Evolutionary conservation across 225 moss, liverwort and hornwort genomes (phyloP), one percentile per base, ranked within the genome.

Genomic region (Straminergon stramineum): DNA sequence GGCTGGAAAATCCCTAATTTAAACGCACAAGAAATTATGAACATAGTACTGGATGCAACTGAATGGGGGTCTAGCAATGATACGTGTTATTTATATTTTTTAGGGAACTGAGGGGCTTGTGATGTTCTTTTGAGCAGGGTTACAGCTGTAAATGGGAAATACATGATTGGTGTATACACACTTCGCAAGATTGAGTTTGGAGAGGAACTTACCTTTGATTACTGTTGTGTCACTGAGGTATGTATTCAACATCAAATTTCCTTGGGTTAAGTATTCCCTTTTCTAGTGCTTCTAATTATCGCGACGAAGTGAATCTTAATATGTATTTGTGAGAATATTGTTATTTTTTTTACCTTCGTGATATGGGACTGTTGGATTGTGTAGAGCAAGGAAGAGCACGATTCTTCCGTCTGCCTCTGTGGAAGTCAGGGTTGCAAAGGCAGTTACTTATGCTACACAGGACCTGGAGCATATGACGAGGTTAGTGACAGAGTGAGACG

Each of bases 371-470:
- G 73, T 90, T 90, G 92, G 88, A 87, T 88, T 89, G 56, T 88
- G 85, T 91, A 99, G 99, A 99, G 99, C 91, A 99, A 97, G 90
- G 99, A 99, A 91, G 99, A 99, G 94, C 97, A 97, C 89, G 95
- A 97, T 92, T 97, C 96, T 87, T 97, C 99, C 43, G 97, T 97
- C 89, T 99, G 99, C 91, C 93, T 99, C 56, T 99, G 99, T 90
- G 99, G 99, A 84, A 99, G 95, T 90, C 99, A 99, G 91, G 97
- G 99, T 81, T 99, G 99, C 87, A 95, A 95, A 93, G 99, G 99
- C 79, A 99, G 99, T 92, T 99, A 97, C 88, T 94, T 99, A 61
- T 95, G 97, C 91, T 94, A 97, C 57, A 97, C 99, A 70, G 99
- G 99, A 71, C 95, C 99, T 81, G 97, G 97, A 88, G 97, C 99